phyloP scores from a whole-genome alignment of 2,329 filamentous ascomycete species.

The Paecilomyces formosus region DNA sequence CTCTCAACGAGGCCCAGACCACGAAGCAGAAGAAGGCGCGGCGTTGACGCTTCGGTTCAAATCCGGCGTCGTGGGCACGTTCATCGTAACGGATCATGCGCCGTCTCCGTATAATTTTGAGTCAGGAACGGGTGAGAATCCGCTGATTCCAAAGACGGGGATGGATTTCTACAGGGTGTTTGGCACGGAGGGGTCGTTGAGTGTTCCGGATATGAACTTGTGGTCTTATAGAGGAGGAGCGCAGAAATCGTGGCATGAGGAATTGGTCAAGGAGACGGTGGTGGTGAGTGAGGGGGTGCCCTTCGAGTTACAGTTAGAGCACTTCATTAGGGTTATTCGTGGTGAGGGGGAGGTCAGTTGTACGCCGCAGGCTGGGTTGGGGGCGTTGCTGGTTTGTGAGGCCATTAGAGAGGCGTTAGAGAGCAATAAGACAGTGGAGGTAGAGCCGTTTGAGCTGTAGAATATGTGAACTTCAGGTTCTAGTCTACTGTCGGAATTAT shows the following conservation, averaged over 20 bases:
- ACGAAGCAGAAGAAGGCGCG: constrained; percentile 50
- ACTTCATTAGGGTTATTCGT: constrained; percentile 45
- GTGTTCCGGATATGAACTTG: constrained; percentile 47
- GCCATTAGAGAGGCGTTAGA: background rate
- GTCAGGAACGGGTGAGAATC: constrained; percentile 52
- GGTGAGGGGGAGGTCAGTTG: constrained; percentile 40
- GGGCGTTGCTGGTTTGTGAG: constrained; percentile 39
- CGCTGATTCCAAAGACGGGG: constrained; percentile 37
- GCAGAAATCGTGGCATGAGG: constrained; percentile 37
- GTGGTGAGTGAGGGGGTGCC: constrained; percentile 28
- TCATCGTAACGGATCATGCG: constrained; percentile 47
- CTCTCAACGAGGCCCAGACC: constrained; percentile 31
- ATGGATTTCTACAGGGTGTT: constrained; percentile 50
- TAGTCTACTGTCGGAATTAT: no score
- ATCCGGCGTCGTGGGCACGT: constrained; percentile 50
- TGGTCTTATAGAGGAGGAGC: constrained; percentile 38
- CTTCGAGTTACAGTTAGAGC: constrained; percentile 46
- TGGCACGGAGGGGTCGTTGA: constrained; percentile 44
- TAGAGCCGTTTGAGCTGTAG: background rate
- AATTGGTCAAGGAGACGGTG: constrained; percentile 26
- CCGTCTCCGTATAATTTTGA: constrained; percentile 51
- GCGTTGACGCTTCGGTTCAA: constrained; percentile 48
- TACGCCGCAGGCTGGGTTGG: constrained; percentile 42
- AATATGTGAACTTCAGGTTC: no score
- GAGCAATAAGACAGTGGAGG: background rate